Evolutionary conservation across 371 early-diverging fungal genomes (phyloP).

Genomic region (Saksenaea oblongispora): DNA sequence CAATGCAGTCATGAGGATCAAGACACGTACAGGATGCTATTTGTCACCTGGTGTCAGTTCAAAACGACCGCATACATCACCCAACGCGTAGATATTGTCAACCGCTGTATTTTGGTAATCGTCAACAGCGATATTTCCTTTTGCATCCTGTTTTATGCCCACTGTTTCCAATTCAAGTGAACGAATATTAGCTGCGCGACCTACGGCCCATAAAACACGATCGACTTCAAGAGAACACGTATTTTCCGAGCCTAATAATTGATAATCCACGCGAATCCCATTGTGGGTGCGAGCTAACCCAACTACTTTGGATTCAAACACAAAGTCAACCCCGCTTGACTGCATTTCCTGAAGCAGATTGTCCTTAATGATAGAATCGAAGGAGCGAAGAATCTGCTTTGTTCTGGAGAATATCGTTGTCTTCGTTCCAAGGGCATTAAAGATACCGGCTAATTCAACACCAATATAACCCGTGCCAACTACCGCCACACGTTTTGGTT

Average conservation of each 20-base stretch:
- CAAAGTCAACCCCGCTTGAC: slow-evolving; percentile 71
- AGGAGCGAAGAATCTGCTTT: slow-evolving; percentile 78
- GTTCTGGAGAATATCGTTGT: slow-evolving; percentile 85
- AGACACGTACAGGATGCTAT: neutral
- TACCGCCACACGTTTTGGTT: slow-evolving; percentile 90
- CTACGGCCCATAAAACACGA: slow-evolving; percentile 85
- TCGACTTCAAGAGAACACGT: slow-evolving; percentile 56
- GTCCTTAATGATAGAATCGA: slow-evolving; percentile 85
- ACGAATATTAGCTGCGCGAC: slow-evolving; percentile 79
- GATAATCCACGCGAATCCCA: slow-evolving; percentile 47
- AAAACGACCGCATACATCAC: slow-evolving; percentile 91
- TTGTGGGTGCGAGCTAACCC: slow-evolving; percentile 28
- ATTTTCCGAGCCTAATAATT: slow-evolving; percentile 27
- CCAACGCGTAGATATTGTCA: slow-evolving; percentile 83
- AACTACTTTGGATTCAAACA: slow-evolving; percentile 58
- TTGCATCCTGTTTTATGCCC: slow-evolving; percentile 61
- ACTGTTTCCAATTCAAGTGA: slow-evolving; percentile 69
- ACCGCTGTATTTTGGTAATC: slow-evolving; percentile 85
- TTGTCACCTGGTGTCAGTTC: slow-evolving; percentile 88
- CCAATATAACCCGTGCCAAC: slow-evolving; percentile 91
- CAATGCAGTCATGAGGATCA: neutral
- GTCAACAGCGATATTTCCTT: slow-evolving; percentile 77
- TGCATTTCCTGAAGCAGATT: slow-evolving; percentile 77
- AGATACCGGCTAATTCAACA: slow-evolving; percentile 94
- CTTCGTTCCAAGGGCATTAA: slow-evolving; percentile 81